Evolutionary conservation across 495 filamentous ascomycete species (phyloP).

Genomic region (Lophiotrema nucula): DNA sequence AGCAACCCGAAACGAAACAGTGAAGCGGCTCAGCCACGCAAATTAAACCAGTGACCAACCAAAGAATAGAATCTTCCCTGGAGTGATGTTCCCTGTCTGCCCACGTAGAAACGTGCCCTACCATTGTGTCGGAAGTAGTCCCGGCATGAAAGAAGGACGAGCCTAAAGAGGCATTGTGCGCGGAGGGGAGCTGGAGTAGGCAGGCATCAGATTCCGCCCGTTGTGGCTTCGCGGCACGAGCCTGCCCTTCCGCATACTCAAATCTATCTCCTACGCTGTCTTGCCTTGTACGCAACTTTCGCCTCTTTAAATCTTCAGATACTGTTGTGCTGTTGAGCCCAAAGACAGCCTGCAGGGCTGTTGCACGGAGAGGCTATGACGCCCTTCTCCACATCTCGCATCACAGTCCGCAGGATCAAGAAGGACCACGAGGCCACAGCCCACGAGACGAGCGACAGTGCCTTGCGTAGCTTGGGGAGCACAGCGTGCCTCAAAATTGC

Average conservation of each 20-base stretch:
- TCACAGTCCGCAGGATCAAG: neutral
- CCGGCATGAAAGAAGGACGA: neutral
- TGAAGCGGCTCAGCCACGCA: too few species aligned
- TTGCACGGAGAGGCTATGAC: neutral
- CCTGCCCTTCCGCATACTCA: too few species aligned
- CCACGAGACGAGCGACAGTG: neutral
- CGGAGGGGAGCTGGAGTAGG: neutral
- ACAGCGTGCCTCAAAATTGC: neutral
- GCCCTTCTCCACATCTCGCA: neutral
- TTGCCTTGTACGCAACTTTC: too few species aligned
- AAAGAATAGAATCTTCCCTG: neutral
- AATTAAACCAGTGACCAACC: neutral
- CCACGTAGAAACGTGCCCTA: neutral
- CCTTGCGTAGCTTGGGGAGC: conserved; percentile 17
- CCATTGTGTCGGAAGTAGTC: conserved; percentile 7
- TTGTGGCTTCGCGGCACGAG: neutral
- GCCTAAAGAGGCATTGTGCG: conserved; percentile 2
- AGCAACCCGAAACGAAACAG: neutral
- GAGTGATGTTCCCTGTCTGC: too few species aligned
- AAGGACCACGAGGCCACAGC: neutral
- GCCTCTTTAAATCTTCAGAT: too few species aligned
- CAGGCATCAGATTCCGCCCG: neutral
- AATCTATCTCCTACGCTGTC: too few species aligned
- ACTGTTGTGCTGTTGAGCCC: neutral
- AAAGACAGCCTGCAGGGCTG: neutral